Percentiles rank a stretch among this genome's conserved stretches.
These are phyloP conservation scores for Hippophae gyantsensis DNA, from an alignment of 306 rosid species.

Conservation along the genomic window DNA sequence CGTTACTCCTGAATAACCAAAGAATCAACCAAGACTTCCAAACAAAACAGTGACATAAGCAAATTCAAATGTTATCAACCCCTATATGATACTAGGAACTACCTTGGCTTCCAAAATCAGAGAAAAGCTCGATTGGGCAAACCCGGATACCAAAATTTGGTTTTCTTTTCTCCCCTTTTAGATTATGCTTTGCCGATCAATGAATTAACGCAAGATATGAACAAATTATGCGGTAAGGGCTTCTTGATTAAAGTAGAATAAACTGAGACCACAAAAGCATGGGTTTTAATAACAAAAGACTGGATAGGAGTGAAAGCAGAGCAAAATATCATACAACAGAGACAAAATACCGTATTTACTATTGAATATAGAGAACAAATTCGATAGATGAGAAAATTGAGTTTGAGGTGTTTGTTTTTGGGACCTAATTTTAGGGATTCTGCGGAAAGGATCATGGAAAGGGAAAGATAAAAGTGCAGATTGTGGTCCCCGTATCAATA, in stretches of 20 bases:
- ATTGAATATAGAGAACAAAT: slow-evolving; percentile 7
- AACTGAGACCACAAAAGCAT: no score
- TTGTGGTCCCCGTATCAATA: slow-evolving; percentile 19
- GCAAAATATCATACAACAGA: not conserved
- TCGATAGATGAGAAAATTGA: not conserved
- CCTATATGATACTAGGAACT: not conserved
- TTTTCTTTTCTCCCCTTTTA: slow-evolving; percentile 11
- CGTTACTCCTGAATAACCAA: not conserved
- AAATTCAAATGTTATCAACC: not conserved
- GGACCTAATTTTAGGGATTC: slow-evolving; percentile 30
- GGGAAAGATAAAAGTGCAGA: slow-evolving; percentile 34
- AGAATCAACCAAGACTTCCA: not conserved
- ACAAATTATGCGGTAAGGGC: no score
- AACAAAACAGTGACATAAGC: not conserved
- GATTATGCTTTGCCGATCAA: not conserved
- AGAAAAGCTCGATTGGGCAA: not conserved
- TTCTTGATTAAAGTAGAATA: no score
- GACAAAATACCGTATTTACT: no score
- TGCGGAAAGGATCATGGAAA: slow-evolving; percentile 4
- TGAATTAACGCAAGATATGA: not conserved
- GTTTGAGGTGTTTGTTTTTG: slow-evolving; percentile 2
- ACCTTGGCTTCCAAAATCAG: not conserved
- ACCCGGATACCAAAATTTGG: slow-evolving; percentile 8
- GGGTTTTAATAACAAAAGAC: not conserved
- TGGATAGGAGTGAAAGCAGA: not conserved